phyloP scores from a whole-genome alignment of 208 protist genomes.

The Leishmania braziliensis region DNA sequence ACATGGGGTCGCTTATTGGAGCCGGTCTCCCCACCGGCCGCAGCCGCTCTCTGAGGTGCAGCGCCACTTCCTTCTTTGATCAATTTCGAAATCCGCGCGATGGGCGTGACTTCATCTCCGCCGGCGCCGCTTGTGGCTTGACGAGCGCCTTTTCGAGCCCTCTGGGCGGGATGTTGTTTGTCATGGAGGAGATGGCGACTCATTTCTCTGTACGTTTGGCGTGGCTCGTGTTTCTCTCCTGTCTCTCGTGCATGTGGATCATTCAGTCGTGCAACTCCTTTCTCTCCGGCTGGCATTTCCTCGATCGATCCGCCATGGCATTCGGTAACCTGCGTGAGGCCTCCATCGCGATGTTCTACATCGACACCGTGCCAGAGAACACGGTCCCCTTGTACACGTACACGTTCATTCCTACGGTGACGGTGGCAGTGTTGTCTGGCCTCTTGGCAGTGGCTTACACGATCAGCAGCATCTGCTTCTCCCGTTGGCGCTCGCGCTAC shows the following conservation, averaged over 20 bases:
- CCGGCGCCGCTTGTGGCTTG: conserved; percentile 90
- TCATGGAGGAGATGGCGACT: conserved; percentile 89
- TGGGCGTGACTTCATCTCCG: conserved; percentile 89
- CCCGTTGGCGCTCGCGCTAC: conserved; percentile 49
- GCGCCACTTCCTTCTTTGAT: conserved; percentile 53
- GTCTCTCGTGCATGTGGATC: conserved; percentile 78
- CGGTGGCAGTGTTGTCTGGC: conserved; percentile 61
- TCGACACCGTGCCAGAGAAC: conserved; percentile 49
- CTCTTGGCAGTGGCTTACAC: conserved; percentile 74
- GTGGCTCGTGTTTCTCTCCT: conserved; percentile 87
- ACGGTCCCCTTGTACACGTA: conserved; percentile 52
- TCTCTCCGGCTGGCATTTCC: conserved; percentile 50
- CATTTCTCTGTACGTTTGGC: conserved; percentile 78
- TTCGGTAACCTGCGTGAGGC: conserved; percentile 40
- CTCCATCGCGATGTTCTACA: conserved; percentile 65
- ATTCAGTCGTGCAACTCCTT: conserved; percentile 70
- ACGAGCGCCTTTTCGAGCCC: conserved; percentile 91
- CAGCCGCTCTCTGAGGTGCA: conserved; percentile 59
- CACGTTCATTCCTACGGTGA: conserved; percentile 64
- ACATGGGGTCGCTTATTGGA: conserved; percentile 90
- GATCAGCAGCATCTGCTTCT: conserved; percentile 66
- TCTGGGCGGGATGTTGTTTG: conserved; percentile 91
- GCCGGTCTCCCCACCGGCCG: conserved; percentile 82
- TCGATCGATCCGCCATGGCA: conserved; percentile 15
- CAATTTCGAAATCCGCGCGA: conserved; percentile 78